Evolutionary conservation across 768 basidiomycete genomes (phyloP).

Genomic region (Suillus subalutaceus): DNA sequence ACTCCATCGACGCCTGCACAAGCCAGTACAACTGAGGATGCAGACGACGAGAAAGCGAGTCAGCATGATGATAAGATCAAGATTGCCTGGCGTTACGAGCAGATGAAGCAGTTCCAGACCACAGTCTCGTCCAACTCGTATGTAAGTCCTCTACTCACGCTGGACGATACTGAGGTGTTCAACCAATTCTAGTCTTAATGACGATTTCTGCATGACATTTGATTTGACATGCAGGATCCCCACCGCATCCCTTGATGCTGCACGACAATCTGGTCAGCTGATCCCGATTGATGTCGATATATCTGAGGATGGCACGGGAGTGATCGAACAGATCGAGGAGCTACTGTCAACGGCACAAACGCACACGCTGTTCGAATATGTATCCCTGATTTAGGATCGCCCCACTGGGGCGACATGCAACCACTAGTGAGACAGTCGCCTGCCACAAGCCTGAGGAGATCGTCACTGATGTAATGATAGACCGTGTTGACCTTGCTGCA

Average conservation of each 20-base stretch:
- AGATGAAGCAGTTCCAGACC: constrained; percentile 91
- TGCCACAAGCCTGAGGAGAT: not conserved
- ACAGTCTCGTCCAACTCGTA: constrained; percentile 61
- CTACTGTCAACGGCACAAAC: constrained; percentile 19
- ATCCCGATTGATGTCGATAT: constrained; percentile 31
- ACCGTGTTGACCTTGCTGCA: constrained; percentile 75
- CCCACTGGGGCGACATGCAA: constrained; percentile 68
- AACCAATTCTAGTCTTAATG: constrained; percentile 44
- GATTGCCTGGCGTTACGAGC: constrained; percentile 97
- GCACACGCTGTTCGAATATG: constrained; percentile 57
- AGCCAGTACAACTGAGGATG: constrained; percentile 34
- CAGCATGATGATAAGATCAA: constrained; percentile 68
- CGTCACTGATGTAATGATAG: constrained; percentile 26
- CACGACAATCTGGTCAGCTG: constrained; percentile 43
- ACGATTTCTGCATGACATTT: constrained; percentile 69
- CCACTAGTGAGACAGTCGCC: constrained; percentile 47
- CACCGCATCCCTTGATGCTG: constrained; percentile 47
- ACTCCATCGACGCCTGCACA: constrained; percentile 17
- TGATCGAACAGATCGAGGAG: constrained; percentile 34
- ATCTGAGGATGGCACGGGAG: constrained; percentile 17
- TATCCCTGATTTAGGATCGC: constrained; percentile 62
- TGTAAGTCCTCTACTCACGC: constrained; percentile 35
- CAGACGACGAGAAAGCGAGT: constrained; percentile 34
- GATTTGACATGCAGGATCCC: constrained; percentile 74
- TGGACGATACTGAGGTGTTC: constrained; percentile 15